Percentiles rank a stretch among this genome's conserved stretches.
These are phyloP conservation scores for Boletus bicolor DNA, from an alignment of 768 basidiomycete species.

Conservation along the genomic window DNA sequence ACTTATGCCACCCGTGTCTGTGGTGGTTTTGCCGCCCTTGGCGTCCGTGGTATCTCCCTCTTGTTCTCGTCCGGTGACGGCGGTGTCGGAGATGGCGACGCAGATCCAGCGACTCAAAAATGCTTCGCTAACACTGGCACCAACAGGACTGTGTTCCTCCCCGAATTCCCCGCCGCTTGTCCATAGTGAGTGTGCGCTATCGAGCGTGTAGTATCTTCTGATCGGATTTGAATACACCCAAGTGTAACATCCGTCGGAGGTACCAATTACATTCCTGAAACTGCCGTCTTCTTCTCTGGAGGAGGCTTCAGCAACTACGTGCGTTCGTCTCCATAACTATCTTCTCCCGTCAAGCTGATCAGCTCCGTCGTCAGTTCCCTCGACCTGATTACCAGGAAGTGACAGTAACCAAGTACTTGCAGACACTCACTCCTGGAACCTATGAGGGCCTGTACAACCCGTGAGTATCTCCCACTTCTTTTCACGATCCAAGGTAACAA, in stretches of 20 bases:
- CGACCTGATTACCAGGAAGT: slow-evolving; percentile 53
- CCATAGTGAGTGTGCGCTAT: slow-evolving; percentile 41
- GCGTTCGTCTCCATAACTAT: slow-evolving; percentile 7
- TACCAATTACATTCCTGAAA: slow-evolving; percentile 57
- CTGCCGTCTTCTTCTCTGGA: slow-evolving; percentile 58
- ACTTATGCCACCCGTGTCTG: slow-evolving; percentile 60
- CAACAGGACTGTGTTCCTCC: slow-evolving; percentile 52
- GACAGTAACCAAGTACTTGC: slow-evolving; percentile 44
- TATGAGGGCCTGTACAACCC: slow-evolving; percentile 61
- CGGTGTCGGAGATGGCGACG: slow-evolving; percentile 64
- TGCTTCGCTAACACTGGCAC: slow-evolving; percentile 60
- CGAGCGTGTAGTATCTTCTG: not conserved
- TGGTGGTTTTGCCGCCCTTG: slow-evolving; percentile 59
- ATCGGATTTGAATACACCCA: slow-evolving; percentile 20
- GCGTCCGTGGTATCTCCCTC: slow-evolving; percentile 62
- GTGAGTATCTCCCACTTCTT: slow-evolving; percentile 31
- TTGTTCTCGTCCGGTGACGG: slow-evolving; percentile 64
- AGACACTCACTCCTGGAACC: slow-evolving; percentile 41
- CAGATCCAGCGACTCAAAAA: slow-evolving; percentile 47
- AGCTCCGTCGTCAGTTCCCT: slow-evolving; percentile 37
- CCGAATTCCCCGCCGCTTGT: slow-evolving; percentile 60
- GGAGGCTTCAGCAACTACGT: slow-evolving; percentile 75
- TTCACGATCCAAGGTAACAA: not conserved
- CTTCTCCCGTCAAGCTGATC: slow-evolving; percentile 2
- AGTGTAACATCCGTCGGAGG: slow-evolving; percentile 72